These are phyloP conservation scores for Elongisporangium senticosum DNA, from an alignment of 352 stramenopile genomes.

Conservation along the genomic window DNA sequence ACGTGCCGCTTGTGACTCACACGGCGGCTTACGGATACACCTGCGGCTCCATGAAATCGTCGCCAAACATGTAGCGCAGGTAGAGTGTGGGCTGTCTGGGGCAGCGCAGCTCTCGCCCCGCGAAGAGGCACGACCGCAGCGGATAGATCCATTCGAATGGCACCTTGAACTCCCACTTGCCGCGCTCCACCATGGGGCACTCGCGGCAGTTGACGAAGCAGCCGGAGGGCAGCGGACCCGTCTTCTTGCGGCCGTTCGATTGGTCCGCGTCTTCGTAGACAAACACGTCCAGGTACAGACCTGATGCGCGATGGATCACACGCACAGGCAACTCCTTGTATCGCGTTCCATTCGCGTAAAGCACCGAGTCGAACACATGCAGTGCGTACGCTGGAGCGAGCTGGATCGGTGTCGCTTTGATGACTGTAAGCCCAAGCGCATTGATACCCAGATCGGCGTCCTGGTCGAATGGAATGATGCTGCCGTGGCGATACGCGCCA, in stretches of 20 bases:
- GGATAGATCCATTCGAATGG: not conserved
- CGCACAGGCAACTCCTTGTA: conserved; percentile 19
- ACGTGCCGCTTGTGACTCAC: no score
- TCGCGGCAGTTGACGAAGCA: conserved; percentile 18
- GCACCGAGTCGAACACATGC: conserved; percentile 15
- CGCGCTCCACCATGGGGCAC: conserved; percentile 5
- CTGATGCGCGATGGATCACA: conserved; percentile 14
- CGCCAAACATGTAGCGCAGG: not conserved
- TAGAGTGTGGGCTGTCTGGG: not conserved
- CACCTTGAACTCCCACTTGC: not conserved
- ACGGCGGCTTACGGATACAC: not conserved
- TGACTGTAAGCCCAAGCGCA: conserved; percentile 5
- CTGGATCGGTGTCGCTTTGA: conserved; percentile 9
- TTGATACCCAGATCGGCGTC: conserved; percentile 26
- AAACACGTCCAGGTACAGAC: conserved; percentile 27
- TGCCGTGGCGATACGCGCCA: conserved; percentile 17
- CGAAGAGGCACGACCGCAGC: not conserved
- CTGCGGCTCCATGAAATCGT: not conserved
- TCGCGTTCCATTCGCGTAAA: conserved; percentile 11
- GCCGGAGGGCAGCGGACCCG: conserved; percentile 13
- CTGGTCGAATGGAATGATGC: conserved; percentile 22
- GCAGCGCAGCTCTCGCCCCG: not conserved
- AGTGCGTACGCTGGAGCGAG: conserved; percentile 15
- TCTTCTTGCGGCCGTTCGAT: conserved; percentile 2
- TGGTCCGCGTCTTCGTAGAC: conserved; percentile 19